Evolutionary conservation across 441 rosid genomes (phyloP), one percentile per base, ranked within the genome.

Genomic region (Syzygium malaccense): DNA sequence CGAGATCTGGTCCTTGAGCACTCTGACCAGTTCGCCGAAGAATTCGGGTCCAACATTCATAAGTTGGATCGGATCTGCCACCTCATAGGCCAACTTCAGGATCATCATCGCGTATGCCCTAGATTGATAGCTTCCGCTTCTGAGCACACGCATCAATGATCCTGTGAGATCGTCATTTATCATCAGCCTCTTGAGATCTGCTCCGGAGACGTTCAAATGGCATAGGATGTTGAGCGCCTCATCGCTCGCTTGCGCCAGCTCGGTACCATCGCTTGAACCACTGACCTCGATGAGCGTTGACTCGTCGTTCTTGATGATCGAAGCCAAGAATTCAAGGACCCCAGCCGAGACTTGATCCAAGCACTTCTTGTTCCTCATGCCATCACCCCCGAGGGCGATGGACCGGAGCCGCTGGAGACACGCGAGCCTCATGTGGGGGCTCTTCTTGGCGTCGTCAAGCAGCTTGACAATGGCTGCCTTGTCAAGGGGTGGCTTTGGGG

Each of bases 151-250:
- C 85, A 89, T 71, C 58, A 95, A 86, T 3, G 93, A 89, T 28
- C 88, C 91, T 8, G 94, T 55, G 30, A 93, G 89, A 55, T 90
- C 90, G 62, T 55, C 85, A 28, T 78, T 86, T 25, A 55, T 62
- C 12, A 88, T 18, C 17, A 93, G 57, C 11, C 80, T 83, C 92
- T 90, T 93, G 68, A 93, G 55, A 58, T 79, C 53, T 15, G 41
- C 55, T 26, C 88, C 91, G 0, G 94, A 88, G 33, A 92, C 14
- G 45, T 89, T 89, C 75, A 93, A 87, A 85, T 89, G 88, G 88
- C 87, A 80, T 53, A 95, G 93, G 91, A 93, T 87, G 25, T 88
- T 60, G 90, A 95, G 90, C 10, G 96, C 95, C 86, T 95, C 96
- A 3, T 92, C 93, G 20, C 90, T 88, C 18, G 91, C 90, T 37